Percentiles rank a stretch among this genome's conserved stretches.
Conservation (phyloP, 306 rosid genomes). For the Castanea crenata region DNA sequence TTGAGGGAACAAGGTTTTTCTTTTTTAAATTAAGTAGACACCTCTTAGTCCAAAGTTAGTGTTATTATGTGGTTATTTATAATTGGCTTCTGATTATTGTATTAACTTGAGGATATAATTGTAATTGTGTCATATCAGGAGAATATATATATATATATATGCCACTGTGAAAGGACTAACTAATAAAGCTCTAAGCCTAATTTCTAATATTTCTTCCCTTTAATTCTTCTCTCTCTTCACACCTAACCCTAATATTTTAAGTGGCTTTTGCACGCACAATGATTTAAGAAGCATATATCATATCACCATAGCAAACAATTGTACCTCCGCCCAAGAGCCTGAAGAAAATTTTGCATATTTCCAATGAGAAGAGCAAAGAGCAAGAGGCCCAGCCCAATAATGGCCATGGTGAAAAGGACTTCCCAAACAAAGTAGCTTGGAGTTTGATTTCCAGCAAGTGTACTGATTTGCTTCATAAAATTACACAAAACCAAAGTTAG, state of each 20-base stretch:
- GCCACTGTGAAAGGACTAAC: too few relatives aligned
- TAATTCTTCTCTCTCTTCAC: too few relatives aligned
- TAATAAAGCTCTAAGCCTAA: too few relatives aligned
- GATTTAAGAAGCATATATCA: not conserved
- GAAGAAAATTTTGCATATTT: constrained; percentile 86
- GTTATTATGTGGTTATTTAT: too few relatives aligned
- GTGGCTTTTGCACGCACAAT: not conserved
- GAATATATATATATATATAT: too few relatives aligned
- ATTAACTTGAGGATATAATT: too few relatives aligned
- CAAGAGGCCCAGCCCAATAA: constrained; percentile 80
- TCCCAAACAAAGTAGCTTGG: constrained; percentile 81
- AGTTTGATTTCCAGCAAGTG: constrained; percentile 60
- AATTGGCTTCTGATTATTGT: too few relatives aligned
- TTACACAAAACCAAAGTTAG: constrained; percentile 18
- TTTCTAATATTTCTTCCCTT: too few relatives aligned
- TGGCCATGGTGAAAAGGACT: constrained; percentile 69
- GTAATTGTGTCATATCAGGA: too few relatives aligned
- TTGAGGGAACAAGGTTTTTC: not conserved
- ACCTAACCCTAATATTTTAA: not conserved
- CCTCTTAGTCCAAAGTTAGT: not conserved
- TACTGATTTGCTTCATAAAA: constrained; percentile 79
- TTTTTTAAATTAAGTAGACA: not conserved
- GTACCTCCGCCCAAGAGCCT: constrained; percentile 78
- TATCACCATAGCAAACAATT: not conserved
- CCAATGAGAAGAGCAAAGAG: constrained; percentile 89